These are phyloP conservation scores for Stagonosporopsis rhizophila DNA, from an alignment of 2,329 filamentous ascomycete genomes.

Conservation along the genomic window DNA sequence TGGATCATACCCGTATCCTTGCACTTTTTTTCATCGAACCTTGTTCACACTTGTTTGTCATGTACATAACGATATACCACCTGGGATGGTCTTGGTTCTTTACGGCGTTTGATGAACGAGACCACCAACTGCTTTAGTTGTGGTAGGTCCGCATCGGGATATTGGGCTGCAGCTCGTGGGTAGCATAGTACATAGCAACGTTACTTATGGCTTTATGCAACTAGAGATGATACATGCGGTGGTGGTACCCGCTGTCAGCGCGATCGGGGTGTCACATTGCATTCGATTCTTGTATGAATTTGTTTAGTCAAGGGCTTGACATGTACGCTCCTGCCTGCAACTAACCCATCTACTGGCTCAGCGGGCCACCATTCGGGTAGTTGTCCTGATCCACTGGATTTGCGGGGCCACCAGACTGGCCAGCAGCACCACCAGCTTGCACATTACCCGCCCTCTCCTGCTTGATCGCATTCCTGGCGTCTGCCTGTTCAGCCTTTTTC, in stretches of 20 bases:
- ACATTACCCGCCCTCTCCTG: slow-evolving; percentile 46
- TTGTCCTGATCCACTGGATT: slow-evolving; percentile 39
- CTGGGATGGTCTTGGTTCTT: slow-evolving; percentile 1
- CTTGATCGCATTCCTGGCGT: slow-evolving; percentile 51
- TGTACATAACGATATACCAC: slow-evolving; percentile 7
- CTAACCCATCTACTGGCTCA: slow-evolving; percentile 10
- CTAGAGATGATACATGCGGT: neutral
- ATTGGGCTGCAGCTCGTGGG: neutral
- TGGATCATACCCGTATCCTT: neutral
- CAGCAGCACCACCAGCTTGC: slow-evolving; percentile 53
- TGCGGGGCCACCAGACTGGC: slow-evolving; percentile 57
- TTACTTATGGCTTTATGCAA: neutral
- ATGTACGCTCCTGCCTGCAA: too few species aligned
- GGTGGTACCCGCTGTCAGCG: neutral
- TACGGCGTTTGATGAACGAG: slow-evolving; percentile 28
- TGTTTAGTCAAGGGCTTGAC: neutral
- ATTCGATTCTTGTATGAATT: neutral
- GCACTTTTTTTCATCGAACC: too few species aligned
- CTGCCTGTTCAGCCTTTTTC: slow-evolving; percentile 59
- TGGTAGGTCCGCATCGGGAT: slow-evolving; percentile 35
- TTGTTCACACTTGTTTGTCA: neutral
- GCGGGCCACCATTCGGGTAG: slow-evolving; percentile 30
- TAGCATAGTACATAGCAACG: slow-evolving; percentile 1
- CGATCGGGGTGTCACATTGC: neutral
- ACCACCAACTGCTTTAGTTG: slow-evolving; percentile 33